Conservation (phyloP, 352 stramenopile genomes). For the Globisporangium acanthophoron region DNA sequence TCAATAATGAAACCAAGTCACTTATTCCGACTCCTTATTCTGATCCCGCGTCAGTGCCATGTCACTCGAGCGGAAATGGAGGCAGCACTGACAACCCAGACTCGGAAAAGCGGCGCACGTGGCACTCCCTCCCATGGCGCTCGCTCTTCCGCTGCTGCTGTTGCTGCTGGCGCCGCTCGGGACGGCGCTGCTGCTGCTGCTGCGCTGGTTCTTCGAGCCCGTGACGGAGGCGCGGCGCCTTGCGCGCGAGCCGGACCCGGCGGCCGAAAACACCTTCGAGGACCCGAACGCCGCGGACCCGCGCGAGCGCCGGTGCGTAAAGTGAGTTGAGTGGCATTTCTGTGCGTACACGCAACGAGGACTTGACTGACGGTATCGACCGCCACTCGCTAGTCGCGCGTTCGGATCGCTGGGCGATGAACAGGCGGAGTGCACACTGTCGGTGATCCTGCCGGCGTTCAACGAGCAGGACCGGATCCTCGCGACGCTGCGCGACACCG, state of each 20-base stretch:
- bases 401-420: constrained; percentile 67
- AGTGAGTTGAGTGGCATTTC: background rate
- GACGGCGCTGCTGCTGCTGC: constrained; percentile 25
- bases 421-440: constrained; percentile 54
- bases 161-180: constrained; percentile 16
- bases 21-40: too few relatives aligned
- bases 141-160: constrained; percentile 10
- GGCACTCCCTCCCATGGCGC: too few relatives aligned
- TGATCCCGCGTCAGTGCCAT: too few relatives aligned
- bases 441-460: constrained; percentile 92
- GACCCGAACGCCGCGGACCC: constrained; percentile 38
- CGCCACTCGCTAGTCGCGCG: constrained; percentile 18
- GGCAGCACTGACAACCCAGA: background rate
- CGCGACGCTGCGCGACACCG: constrained; percentile 86
- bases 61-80: too few relatives aligned
- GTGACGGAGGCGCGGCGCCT: constrained; percentile 51
- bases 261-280: constrained; percentile 49
- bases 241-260: constrained; percentile 34
- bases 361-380: too few relatives aligned
- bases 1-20: too few relatives aligned
- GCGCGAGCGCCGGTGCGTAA: constrained; percentile 30
- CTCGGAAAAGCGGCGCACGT: background rate
- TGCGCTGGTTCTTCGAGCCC: constrained; percentile 54
- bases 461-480: constrained; percentile 93
- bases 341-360: too few relatives aligned